Evolutionary conservation across 495 filamentous ascomycete genomes (phyloP).

Genomic region (Penicillium argentinense): DNA sequence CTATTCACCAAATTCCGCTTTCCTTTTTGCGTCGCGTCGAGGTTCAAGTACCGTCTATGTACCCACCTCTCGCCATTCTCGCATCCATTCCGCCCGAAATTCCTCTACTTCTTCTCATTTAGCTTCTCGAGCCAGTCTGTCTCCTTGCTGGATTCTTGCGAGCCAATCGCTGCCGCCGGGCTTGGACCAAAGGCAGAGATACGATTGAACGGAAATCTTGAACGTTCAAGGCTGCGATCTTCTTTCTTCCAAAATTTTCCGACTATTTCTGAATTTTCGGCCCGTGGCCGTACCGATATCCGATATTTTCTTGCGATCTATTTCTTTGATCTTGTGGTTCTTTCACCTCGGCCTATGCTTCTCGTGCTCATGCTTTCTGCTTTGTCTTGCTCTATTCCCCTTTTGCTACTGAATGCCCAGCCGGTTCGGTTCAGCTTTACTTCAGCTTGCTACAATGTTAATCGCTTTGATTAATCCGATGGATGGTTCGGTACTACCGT

Average conservation of each 20-base stretch:
- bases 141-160: too few relatives aligned
- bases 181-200: conserved; percentile 19
- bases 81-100: conserved; percentile 6
- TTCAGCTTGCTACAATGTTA: conserved; percentile 19
- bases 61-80: conserved; percentile 1
- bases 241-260: not conserved
- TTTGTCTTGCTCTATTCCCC: conserved; percentile 32
- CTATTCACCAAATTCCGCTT: not conserved
- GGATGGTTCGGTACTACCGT: too few relatives aligned
- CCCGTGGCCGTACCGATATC: not conserved
- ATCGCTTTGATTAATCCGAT: conserved; percentile 11
- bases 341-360: conserved; percentile 6
- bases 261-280: not conserved
- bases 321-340: not conserved
- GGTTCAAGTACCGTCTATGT: not conserved
- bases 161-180: too few relatives aligned
- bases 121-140: conserved; percentile 11
- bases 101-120: conserved; percentile 20
- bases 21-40: not conserved
- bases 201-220: conserved; percentile 18
- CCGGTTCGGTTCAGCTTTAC: conserved; percentile 10
- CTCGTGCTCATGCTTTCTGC: too few relatives aligned
- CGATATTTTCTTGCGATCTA: conserved; percentile 5
- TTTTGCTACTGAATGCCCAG: conserved; percentile 32
- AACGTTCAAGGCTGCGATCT: conserved; percentile 13